A percentile compares a stretch with the other conserved stretches of the same genome.
phyloP scores from a whole-genome alignment of 2,329 filamentous ascomycete species.

The Lecanicillium sp. region DNA sequence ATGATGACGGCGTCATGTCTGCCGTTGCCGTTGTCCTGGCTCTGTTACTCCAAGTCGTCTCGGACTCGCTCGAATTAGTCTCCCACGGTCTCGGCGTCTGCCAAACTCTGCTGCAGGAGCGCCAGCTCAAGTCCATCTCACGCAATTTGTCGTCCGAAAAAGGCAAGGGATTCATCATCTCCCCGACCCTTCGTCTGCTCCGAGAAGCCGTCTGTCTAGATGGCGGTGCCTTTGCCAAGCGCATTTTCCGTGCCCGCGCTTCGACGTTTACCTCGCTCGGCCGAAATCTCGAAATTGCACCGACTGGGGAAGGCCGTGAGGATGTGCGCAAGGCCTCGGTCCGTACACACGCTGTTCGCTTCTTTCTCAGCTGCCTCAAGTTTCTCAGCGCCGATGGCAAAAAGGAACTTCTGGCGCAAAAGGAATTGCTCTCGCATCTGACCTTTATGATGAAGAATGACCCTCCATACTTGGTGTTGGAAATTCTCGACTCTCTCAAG shows the following conservation, averaged over 20 bases:
- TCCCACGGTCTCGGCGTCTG: constrained; percentile 71
- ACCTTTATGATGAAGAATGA: constrained; percentile 74
- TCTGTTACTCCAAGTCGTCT: constrained; percentile 71
- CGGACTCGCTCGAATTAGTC: constrained; percentile 63
- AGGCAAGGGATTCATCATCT: constrained; percentile 79
- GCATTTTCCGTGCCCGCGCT: constrained; percentile 69
- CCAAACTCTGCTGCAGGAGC: constrained; percentile 71
- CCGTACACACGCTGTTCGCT: constrained; percentile 72
- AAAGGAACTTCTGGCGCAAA: constrained; percentile 70
- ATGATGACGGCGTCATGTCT: constrained; percentile 74
- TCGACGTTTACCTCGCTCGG: constrained; percentile 74
- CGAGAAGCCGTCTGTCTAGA: constrained; percentile 82
- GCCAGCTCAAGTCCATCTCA: constrained; percentile 72
- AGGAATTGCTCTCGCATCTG: constrained; percentile 74
- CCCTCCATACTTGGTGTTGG: constrained; percentile 62
- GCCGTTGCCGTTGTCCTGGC: constrained; percentile 74
- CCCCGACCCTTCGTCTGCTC: constrained; percentile 76
- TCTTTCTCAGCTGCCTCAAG: constrained; percentile 70
- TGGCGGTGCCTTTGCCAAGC: constrained; percentile 69
- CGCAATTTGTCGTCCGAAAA: constrained; percentile 73
- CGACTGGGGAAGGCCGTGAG: constrained; percentile 47
- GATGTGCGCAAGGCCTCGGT: constrained; percentile 67
- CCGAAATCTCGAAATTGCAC: constrained; percentile 68
- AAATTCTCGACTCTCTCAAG: constrained; percentile 65
- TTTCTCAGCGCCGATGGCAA: constrained; percentile 72